Evolutionary conservation across 495 filamentous ascomycete genomes (phyloP).

Genomic region (Entonaema liquescens): DNA sequence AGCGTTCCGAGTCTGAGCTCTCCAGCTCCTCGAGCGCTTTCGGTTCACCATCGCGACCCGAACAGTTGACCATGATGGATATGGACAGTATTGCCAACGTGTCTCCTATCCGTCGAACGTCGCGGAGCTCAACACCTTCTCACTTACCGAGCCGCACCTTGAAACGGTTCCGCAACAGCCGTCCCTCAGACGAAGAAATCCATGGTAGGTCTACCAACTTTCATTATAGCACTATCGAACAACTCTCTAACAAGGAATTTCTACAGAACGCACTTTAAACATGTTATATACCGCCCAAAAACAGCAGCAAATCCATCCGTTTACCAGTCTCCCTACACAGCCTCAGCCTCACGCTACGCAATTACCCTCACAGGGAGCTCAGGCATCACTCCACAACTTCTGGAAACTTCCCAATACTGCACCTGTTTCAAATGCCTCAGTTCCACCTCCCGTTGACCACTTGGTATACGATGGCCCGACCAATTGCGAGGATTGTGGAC

Average conservation of each 20-base stretch:
- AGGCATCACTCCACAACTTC: slow-evolving; percentile 58
- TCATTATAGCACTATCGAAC: slow-evolving; percentile 11
- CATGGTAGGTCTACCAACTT: slow-evolving; percentile 52
- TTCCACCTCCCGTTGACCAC: slow-evolving; percentile 1
- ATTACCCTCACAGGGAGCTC: slow-evolving; percentile 29
- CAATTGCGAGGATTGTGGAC: slow-evolving; percentile 57
- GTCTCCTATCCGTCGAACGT: slow-evolving; percentile 15
- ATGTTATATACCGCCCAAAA: slow-evolving; percentile 59
- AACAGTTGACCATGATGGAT: slow-evolving; percentile 25
- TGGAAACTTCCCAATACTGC: slow-evolving; percentile 52
- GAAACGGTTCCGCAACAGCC: slow-evolving; percentile 60
- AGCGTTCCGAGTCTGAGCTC: slow-evolving; percentile 60
- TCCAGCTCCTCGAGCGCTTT: slow-evolving; percentile 50
- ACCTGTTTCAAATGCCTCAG: not conserved
- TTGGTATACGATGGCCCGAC: slow-evolving; percentile 26
- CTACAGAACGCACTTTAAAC: slow-evolving; percentile 57
- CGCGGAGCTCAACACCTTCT: slow-evolving; percentile 18
- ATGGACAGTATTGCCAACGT: slow-evolving; percentile 20
- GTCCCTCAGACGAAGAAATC: slow-evolving; percentile 58
- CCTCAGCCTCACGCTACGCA: slow-evolving; percentile 14
- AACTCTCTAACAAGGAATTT: slow-evolving; percentile 13
- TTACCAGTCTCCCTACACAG: slow-evolving; percentile 14
- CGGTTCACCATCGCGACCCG: slow-evolving; percentile 47
- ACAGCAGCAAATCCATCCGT: slow-evolving; percentile 33
- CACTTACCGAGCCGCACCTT: slow-evolving; percentile 56